Conservation (phyloP, 495 filamentous ascomycete species). For the Evansstolkia leycettana region DNA sequence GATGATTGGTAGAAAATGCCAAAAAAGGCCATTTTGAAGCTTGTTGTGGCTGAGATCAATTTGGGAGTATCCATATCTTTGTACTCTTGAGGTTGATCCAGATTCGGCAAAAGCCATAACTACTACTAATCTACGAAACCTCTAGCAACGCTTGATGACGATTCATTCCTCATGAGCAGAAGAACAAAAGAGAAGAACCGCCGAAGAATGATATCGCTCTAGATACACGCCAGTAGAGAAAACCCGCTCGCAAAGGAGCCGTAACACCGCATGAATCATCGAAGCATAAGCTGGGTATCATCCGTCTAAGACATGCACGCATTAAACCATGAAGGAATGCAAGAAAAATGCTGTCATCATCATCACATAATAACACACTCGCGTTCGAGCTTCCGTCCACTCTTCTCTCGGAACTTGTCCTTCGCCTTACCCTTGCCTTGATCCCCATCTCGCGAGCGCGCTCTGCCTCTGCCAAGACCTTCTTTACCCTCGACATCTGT, state of each 20-base stretch:
- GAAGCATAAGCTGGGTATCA: not conserved
- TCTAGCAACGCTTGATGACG: no score
- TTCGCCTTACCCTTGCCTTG: conserved; percentile 17
- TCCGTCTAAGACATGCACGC: not conserved
- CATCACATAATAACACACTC: conserved; percentile 55
- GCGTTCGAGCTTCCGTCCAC: conserved; percentile 45
- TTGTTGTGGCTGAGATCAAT: not conserved
- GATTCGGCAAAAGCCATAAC: no score
- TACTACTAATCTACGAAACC: no score
- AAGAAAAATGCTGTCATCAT: not conserved
- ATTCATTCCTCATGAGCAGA: no score
- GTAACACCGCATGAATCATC: not conserved
- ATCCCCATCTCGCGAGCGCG: conserved; percentile 15
- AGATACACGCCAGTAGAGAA: no score
- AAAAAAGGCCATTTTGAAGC: no score
- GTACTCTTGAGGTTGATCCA: no score
- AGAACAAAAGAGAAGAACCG: no score
- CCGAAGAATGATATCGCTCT: no score
- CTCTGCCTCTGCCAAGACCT: conserved; percentile 9
- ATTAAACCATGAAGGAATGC: conserved; percentile 4
- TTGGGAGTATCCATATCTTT: no score
- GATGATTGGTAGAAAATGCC: no score
- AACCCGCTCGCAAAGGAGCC: not conserved
- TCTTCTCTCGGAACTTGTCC: conserved; percentile 35
- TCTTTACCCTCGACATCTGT: conserved; percentile 22